Conservation (phyloP, 2,329 filamentous ascomycete species). For the Ramularia endophylla region DNA sequence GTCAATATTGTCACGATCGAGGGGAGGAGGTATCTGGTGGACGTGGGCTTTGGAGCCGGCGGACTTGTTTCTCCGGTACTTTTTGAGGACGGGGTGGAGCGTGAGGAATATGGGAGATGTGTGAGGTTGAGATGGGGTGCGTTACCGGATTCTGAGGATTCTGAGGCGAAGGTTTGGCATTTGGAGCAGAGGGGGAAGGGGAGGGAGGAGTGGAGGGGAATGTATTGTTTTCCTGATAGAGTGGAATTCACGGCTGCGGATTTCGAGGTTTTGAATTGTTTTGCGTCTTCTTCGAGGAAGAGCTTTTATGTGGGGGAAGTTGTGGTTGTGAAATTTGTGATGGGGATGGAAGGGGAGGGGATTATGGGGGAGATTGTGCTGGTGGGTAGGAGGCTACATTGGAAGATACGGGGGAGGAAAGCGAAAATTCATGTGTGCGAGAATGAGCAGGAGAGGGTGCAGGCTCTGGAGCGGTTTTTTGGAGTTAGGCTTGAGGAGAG, state of each 20-base stretch:
- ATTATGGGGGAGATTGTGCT: slow-evolving; percentile 35
- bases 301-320: slow-evolving; percentile 52
- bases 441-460: slow-evolving; percentile 37
- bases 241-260: slow-evolving; percentile 57
- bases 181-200: slow-evolving; percentile 29
- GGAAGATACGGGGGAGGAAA: slow-evolving; percentile 39
- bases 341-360: slow-evolving; percentile 32
- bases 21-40: slow-evolving; percentile 48
- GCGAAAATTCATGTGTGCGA: slow-evolving; percentile 35
- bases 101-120: slow-evolving; percentile 7
- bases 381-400: slow-evolving; percentile 40
- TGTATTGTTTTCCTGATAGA: slow-evolving; percentile 58
- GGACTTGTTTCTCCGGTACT: slow-evolving; percentile 54
- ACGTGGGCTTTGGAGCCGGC: slow-evolving; percentile 61
- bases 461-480: slow-evolving; percentile 40
- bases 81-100: slow-evolving; percentile 42
- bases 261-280: slow-evolving; percentile 56
- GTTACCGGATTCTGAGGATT: slow-evolving; percentile 16
- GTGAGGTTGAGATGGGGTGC: slow-evolving; percentile 18
- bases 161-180: slow-evolving; percentile 38
- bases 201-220: slow-evolving; percentile 47
- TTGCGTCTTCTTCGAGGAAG: slow-evolving; percentile 43
- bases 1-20: slow-evolving; percentile 43
- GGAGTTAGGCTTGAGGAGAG: slow-evolving; percentile 35
- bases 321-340: slow-evolving; percentile 50